Percentiles rank a stretch among this genome's conserved stretches.
Conservation (phyloP, 2,329 filamentous ascomycete genomes). For the Ramichloridium luteum region DNA sequence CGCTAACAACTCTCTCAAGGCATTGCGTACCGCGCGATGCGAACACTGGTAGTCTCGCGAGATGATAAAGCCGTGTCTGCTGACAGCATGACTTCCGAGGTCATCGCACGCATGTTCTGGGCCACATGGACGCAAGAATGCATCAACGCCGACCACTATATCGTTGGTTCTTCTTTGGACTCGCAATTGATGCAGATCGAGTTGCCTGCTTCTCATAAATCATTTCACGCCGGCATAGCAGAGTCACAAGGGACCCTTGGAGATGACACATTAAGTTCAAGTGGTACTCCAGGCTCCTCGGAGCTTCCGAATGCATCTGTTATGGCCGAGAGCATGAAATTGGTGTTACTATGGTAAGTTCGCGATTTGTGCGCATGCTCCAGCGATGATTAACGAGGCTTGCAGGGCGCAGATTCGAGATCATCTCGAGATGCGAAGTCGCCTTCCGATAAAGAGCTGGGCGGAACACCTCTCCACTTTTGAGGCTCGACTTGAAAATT, state of each 20-base stretch:
- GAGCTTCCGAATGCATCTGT: no score
- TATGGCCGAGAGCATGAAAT: not conserved
- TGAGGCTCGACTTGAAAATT: not conserved
- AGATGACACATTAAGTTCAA: no score
- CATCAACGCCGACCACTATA: slow-evolving; percentile 4
- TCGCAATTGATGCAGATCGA: not conserved
- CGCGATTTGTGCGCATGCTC: not conserved
- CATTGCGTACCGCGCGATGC: no score
- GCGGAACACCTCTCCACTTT: not conserved
- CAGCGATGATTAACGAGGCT: not conserved
- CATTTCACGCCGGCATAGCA: no score
- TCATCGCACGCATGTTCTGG: slow-evolving; percentile 2
- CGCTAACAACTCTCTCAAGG: no score
- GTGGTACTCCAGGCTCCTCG: no score
- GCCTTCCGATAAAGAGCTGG: not conserved
- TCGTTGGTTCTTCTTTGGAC: slow-evolving; percentile 1
- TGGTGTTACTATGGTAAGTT: slow-evolving; percentile 2
- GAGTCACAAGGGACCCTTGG: no score
- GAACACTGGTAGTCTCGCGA: no score
- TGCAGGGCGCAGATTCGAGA: slow-evolving; percentile 3
- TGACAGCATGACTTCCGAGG: slow-evolving; percentile 2
- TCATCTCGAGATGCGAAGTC: slow-evolving; percentile 1
- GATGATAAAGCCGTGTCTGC: no score
- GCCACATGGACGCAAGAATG: not conserved
- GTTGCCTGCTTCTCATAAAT: no score